Evolutionary conservation across 805 yeast genomes (phyloP).

Genomic region (Clavispora phyllophila): DNA sequence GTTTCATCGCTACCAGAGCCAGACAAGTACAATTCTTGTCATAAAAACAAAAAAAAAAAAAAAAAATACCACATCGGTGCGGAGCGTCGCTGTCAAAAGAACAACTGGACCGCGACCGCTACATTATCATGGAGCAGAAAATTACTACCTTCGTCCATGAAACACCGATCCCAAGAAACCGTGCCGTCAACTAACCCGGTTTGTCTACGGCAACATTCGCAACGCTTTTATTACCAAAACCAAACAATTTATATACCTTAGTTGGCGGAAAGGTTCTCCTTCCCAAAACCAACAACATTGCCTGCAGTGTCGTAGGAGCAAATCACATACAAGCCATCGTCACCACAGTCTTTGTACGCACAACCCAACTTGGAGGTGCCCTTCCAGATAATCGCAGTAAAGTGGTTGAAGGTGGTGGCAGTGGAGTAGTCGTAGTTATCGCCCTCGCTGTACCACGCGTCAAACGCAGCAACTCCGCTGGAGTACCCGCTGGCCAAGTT

Average conservation of each 20-base stretch:
- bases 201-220: background rate
- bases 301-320: conserved; percentile 78
- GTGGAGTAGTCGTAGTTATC: conserved; percentile 9
- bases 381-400: conserved; percentile 78
- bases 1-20: no score
- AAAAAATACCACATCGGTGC: no score
- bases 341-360: conserved; percentile 56
- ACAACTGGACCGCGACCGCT: no score
- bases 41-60: no score
- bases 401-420: conserved; percentile 42
- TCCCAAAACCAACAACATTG: conserved; percentile 47
- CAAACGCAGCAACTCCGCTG: conserved; percentile 19
- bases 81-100: no score
- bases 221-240: background rate
- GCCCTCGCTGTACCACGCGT: conserved; percentile 18
- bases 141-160: no score
- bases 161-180: no score
- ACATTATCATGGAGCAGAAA: no score
- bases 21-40: no score
- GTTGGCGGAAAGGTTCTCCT: conserved; percentile 7
- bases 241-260: background rate
- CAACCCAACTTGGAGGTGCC: conserved; percentile 62
- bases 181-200: no score
- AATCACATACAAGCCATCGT: conserved; percentile 54
- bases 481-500: conserved; percentile 35